Base-by-base conservation (phyloP, 257 asterid genomes). In the Apocynum venetum region DNA sequence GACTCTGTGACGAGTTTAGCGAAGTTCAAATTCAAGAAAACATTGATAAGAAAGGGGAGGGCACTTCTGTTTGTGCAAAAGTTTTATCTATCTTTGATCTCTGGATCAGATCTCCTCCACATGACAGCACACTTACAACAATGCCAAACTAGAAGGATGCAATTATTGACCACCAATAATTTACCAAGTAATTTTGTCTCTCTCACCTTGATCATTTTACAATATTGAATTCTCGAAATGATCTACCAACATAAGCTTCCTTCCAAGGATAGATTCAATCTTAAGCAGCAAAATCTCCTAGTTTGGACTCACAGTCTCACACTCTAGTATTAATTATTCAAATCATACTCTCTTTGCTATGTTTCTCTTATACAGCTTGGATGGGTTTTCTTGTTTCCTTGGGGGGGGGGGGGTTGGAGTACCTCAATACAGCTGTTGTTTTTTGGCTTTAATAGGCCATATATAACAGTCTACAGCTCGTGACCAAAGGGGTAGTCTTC, bases 361-460 rank as follows among this genome's bases (percentile, higher is more conserved):
- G 59, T 52, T 15, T 13, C 52, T 14, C 40, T 19, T 48, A 3
- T 8, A 35, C 68, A 53, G 40, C 3, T 1, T 35, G 43, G 40
- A 25, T 40, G 77, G 67, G 52, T n/a, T 73, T 73, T 53, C 40
- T 36, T 1, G 25, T 47, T n/a, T 6, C 19, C 0, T 6, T 5
- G 49, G n/a, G 0, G 1, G 31, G 1, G 31, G 31, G 31, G 31
- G 31, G 31, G 31, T 25, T 25, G 31, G 31, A 25, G 0, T 25
- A 25, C 31, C 3, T 2, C 6, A 47, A 11, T 12, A 6, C 63
- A 75, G 79, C 73, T 64, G 73, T 31, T 17, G 10, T 64, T 36
- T 65, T 63, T 63, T 63, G 72, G 72, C 72, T 63, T 15, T 63
- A 47, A 63, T 75, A 60, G 78, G 78, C 59, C 60, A 31, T 13